Evolutionary conservation across 2,329 filamentous ascomycete genomes (phyloP).

Genomic region (Rutstroemia sp.): DNA sequence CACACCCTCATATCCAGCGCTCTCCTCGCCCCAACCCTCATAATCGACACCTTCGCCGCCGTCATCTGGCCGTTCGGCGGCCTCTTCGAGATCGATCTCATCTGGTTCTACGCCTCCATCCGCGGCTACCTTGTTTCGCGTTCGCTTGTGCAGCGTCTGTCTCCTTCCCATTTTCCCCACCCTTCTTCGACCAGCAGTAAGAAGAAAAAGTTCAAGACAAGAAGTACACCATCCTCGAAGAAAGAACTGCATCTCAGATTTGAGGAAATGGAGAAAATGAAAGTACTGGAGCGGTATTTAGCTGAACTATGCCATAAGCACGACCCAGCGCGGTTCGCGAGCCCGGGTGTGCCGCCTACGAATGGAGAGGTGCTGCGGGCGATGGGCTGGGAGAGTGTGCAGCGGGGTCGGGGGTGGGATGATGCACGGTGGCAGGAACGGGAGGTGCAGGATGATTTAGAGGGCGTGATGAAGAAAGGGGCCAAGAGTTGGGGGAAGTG

Average conservation of each 20-base stretch:
- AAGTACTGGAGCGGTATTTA: background rate
- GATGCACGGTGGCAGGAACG: slow-evolving; percentile 13
- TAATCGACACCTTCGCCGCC: slow-evolving; percentile 18
- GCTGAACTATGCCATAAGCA: background rate
- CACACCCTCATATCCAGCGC: background rate
- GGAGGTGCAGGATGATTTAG: slow-evolving; percentile 8
- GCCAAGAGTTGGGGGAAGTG: slow-evolving; percentile 9
- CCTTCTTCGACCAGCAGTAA: background rate
- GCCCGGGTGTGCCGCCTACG: slow-evolving; percentile 10
- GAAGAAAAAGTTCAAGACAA: too few relatives aligned
- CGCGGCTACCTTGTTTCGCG: slow-evolving; percentile 10
- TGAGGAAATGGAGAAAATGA: background rate
- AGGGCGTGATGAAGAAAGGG: slow-evolving; percentile 5
- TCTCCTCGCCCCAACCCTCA: background rate
- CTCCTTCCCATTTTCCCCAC: background rate
- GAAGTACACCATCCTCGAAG: background rate
- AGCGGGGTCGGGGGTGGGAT: slow-evolving; percentile 2
- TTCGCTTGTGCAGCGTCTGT: background rate
- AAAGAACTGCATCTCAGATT: background rate
- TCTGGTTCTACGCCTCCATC: slow-evolving; percentile 28
- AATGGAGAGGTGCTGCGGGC: slow-evolving; percentile 10
- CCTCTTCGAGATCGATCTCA: slow-evolving; percentile 27
- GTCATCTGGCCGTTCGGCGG: slow-evolving; percentile 30
- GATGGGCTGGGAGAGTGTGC: slow-evolving; percentile 13
- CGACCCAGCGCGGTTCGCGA: slow-evolving; percentile 9